Evolutionary conservation across 352 stramenopile species (phyloP), one percentile per base, ranked within the genome.

Genomic region (Phytophthora palmivora): DNA sequence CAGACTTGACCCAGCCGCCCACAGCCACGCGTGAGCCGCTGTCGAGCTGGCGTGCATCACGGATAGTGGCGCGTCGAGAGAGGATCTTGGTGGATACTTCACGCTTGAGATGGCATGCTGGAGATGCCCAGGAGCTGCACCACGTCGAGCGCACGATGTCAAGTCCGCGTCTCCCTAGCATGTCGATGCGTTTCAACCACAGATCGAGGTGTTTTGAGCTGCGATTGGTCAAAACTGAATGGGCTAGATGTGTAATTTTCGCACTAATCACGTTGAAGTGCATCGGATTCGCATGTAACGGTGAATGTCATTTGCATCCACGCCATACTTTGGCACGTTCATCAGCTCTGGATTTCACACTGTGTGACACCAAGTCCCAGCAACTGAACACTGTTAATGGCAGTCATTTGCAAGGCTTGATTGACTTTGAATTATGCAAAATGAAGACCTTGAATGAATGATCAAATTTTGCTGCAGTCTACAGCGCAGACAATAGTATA

Each of bases 1-100:
- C 90, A 9, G 96, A 99, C 73, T 97, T 89, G 43, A 98, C 95
- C 97, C 97, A 99, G 37, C 97, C 97, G 18, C 70, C 79, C 15
- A 92, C 63, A 24, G 72, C 72, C 18, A 88, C 78, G 32, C 54
- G 78, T 32, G 66, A 59, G 49, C 80, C 80, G 51, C 69, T 73
- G 21, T 58, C 54, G 6, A 76, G 70, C 33, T 70, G 9, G 2
- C 69, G 74, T 49, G 72, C 80, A 4, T 83, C 68, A 6, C 72
- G 78, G 63, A 89, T 85, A 34, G 71, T 74, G 15, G 68, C 70
- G 28, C 75, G 78, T 36, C 33, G 46, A 18, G 56, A 61, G 9
- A 78, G 43, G 9, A 56, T 43, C 32, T 58, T 70, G n/a, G 66
- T 48, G 44, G 63, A 67, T 5, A 58, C 45, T 33, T 53, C 21